Base-by-base conservation (phyloP, 345 rosid genomes). In the Balakata baccata region DNA sequence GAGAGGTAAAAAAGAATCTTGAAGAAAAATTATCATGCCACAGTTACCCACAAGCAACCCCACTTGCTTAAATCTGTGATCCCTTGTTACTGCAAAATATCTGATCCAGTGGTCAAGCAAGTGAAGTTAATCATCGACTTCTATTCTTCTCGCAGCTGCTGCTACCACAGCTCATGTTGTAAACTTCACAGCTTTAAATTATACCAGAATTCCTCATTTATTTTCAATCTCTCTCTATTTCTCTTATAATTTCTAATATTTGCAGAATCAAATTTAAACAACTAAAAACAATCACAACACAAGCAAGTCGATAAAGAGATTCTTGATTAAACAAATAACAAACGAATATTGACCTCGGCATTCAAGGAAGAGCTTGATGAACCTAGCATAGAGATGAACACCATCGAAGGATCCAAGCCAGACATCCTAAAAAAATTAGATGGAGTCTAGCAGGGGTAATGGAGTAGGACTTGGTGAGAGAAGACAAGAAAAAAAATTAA, bases 351-450 rank as follows among this genome's bases (percentile, higher is more conserved):
- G 13, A 95, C 99, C 99, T 85, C 82, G 89, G 85, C 93, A 86
- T 0, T 86, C 85, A 46, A 98, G 93, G 64, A 85, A 78, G 83
- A 89, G 83, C 79, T 87, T 95, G 88, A 95, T 89, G 86, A 95
- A 92, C 99, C 99, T 92, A 64, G 98, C 81, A 75, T 95, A 98
- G 62, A 95, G 99, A 23, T 88, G 92, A 64, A 89, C 83, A 47
- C 98, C 99, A 66, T 95, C 99, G 41, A 96, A 84, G 78, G 99
- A 89, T 84, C 81, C 81, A 78, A 95, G 97, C 99, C 99, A 95
- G 65, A 95, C 92, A 73, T 95, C 98, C 72, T 95, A n/a, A 96
- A 82, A 89, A 95, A 43, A 51, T 2, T 76, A 95, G 98, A 34
- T 85, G 89, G 74, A 92, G 91, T 70, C 98, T 90, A 61, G 90